These are phyloP conservation scores for Raddia distichophylla DNA, from an alignment of 176 grass and related monocot species.

Conservation along the genomic window DNA sequence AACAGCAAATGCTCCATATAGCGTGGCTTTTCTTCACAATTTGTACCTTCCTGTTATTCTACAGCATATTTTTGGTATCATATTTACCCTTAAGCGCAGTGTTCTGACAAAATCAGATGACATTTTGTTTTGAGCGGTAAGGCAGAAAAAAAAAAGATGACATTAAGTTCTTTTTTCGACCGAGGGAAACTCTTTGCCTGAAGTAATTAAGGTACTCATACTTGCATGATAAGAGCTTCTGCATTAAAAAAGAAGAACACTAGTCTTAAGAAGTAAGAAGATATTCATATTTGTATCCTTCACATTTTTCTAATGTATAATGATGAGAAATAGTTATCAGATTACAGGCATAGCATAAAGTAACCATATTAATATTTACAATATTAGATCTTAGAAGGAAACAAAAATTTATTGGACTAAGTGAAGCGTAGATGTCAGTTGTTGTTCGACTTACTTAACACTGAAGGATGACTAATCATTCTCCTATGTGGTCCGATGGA, in stretches of 20 bases:
- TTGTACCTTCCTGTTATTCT: slow-evolving; percentile 10
- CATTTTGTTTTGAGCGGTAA: too few species aligned
- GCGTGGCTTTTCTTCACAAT: background rate
- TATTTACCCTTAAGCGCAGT: background rate
- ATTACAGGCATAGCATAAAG: background rate
- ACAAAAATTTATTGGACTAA: background rate
- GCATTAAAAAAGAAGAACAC: background rate
- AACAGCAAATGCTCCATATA: slow-evolving; percentile 2
- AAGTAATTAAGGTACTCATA: too few species aligned
- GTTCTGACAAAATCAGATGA: background rate
- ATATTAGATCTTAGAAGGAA: background rate
- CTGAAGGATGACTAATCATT: slow-evolving; percentile 35
- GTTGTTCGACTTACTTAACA: slow-evolving; percentile 17
- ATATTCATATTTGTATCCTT: background rate
- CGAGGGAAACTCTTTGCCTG: too few species aligned
- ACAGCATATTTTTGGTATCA: background rate
- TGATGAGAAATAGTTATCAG: background rate
- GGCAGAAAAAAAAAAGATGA: background rate
- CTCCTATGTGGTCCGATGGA: background rate
- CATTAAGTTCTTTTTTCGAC: too few species aligned
- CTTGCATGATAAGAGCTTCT: too few species aligned
- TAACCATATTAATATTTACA: background rate
- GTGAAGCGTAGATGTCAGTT: background rate
- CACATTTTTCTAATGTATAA: background rate
- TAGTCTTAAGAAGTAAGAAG: slow-evolving; percentile 6